Evolutionary conservation across 495 filamentous ascomycete genomes (phyloP).

Genomic region (Trichoderma asperelloides): DNA sequence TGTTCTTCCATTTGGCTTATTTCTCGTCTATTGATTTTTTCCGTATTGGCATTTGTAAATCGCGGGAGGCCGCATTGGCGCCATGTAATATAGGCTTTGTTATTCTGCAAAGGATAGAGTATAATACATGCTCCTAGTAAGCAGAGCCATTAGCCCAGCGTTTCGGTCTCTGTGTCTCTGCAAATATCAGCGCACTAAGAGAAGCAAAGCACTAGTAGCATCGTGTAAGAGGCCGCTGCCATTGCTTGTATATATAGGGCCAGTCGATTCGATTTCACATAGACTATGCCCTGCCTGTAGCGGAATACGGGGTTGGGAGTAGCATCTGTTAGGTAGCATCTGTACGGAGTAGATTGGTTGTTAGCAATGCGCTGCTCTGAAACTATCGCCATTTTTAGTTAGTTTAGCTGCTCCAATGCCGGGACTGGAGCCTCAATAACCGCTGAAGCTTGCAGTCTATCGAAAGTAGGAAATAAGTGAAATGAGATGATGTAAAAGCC

Average conservation of each 20-base stretch:
- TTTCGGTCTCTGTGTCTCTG: too few species aligned
- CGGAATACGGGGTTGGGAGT: background rate
- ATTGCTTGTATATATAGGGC: background rate
- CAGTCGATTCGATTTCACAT: background rate
- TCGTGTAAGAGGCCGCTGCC: background rate
- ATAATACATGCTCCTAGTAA: too few species aligned
- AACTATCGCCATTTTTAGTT: background rate
- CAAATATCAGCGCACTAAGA: too few species aligned
- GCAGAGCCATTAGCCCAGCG: too few species aligned
- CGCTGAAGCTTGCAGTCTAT: background rate
- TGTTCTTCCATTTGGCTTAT: background rate
- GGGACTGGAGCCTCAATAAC: background rate
- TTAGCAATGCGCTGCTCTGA: background rate
- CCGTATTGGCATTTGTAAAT: background rate
- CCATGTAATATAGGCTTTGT: background rate
- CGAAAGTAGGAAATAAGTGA: background rate
- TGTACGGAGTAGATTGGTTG: background rate
- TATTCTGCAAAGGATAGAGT: too few species aligned
- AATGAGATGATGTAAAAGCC: background rate
- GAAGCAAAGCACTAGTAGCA: too few species aligned
- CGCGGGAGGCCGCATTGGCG: background rate
- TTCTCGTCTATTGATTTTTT: background rate
- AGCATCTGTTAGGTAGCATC: background rate
- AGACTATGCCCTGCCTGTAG: background rate
- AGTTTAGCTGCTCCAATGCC: background rate